phyloP scores from a whole-genome alignment of 768 basidiomycete genomes.

The Dictyophora rubrovolvata region DNA sequence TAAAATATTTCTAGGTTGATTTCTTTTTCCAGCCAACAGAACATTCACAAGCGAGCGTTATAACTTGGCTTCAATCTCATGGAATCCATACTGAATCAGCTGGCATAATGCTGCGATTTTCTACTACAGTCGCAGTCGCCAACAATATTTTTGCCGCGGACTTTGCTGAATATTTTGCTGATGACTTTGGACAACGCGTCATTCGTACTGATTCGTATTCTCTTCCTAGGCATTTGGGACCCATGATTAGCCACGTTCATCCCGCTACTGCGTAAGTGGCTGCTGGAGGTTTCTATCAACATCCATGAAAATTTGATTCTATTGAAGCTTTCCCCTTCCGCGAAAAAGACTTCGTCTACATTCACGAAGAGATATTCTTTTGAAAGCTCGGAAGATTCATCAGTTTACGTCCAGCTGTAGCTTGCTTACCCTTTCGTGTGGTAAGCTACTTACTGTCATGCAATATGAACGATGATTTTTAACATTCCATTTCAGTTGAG shows the following conservation, averaged over 20 bases:
- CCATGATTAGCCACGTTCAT: neutral
- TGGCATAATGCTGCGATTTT: neutral
- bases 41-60: neutral
- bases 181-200: neutral
- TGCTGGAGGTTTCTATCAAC: neutral
- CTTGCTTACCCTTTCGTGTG: neutral
- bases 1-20: neutral
- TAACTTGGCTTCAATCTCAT: neutral
- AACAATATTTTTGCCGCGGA: neutral
- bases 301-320: neutral
- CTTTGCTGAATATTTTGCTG: neutral
- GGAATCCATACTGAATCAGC: neutral
- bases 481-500: neutral
- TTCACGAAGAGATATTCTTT: neutral
- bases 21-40: neutral
- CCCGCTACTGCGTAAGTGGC: neutral
- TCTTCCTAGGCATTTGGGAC: neutral
- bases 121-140: neutral
- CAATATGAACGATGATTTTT: neutral
- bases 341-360: neutral
- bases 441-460: neutral
- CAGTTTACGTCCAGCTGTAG: neutral
- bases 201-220: neutral
- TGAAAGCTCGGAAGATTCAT: neutral
- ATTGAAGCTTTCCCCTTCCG: neutral